Evolutionary conservation across 805 yeast species (phyloP), one percentile per base, ranked within the genome.

Genomic region (Wickerhamiella vanderwaltii): DNA sequence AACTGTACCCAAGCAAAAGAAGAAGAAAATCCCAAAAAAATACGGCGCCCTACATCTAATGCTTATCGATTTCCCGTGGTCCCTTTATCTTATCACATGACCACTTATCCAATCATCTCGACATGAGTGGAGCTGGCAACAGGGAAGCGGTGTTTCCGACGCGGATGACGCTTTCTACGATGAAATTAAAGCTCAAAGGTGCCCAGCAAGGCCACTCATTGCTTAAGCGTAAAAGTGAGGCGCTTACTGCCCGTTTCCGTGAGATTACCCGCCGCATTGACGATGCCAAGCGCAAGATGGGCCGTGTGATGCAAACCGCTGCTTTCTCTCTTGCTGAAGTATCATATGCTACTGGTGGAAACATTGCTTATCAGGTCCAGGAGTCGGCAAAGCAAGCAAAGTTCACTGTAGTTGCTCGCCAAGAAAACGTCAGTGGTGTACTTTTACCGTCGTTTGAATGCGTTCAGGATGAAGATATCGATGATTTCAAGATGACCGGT

Each of bases 281-380:
- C 60, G 94, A 85, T 58, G 79, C 97, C 33, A 88, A 88, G 65
- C 75, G 88, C 53, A 91, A 88, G 67, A 88, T 91, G 97, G 98
- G 97, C 39, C 72, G 88, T 50, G 95, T 88, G 33, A 88, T 88
- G 97, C 97, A 91, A 60, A 82, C 94, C 0, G 98, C 98, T 1
- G 93, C 97, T 1, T 88, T 88, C 61, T 87, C 97, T 6, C 71
- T 88, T 53, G 97, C 97, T 2, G 98, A 88, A 61, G 97, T 88
- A 35, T 79, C 91, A 35, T 91, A 91, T 58, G 98, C 98, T 19
- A 88, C 96, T 2, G 97, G 97, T 45, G 95, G 86, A 56, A 85
- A 85, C 64, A 85, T 88, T 52, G 84, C 86, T 18, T 88, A 85
- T 61, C 96, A 91, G 63, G 95, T 91, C 29, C 95, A 85, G 64